Base-by-base conservation (phyloP, 345 rosid species). In the Gossypium longicalyx region DNA sequence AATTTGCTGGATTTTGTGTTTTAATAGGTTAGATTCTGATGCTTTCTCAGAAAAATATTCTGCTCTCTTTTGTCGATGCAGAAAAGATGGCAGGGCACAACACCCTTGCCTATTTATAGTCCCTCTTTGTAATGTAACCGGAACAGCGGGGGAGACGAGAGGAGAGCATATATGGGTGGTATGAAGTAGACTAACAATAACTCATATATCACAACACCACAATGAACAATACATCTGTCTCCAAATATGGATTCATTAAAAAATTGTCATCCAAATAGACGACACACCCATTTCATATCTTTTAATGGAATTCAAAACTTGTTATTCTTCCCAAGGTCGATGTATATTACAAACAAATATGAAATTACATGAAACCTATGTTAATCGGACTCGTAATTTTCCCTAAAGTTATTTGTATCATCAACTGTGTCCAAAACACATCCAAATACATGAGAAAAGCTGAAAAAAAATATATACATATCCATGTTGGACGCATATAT, bases 291-390 rank as follows among this genome's bases (percentile, higher is more conserved):
- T 25, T 34, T 47, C 10, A 49, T 43, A 38, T 25, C 44, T 25
- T 12, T 27, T 49, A 27, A 49, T 25, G 72, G 23, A 68, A 20
- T 59, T 59, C 16, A 23, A 11, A 70, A 53, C 16, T 38, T 51
- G 34, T 45, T 23, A 56, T 58, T 25, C n/a, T 51, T 20, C 7
- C 61, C 45, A 51, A 44, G 44, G 72, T 62, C 45, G 45, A 68
- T 73, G 67, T 77, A 5, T 10, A 57, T 57, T 57, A 81, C 83
- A 77, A 77, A 77, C 45, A 63, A 38, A 65, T 51, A 45, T n/a
- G 17, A 69, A 38, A 51, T 62, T 77, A 74, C 76, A 59, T 25
- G 17, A 12, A 4, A 59, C 64, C 38, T 59, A 59, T 13, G 16
- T 59, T 59, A 23, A 2, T 17, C 62, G 13, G 16, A 58, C 34